Evolutionary conservation across 257 asterid genomes (phyloP).

Genomic region (Plectranthus barbatus): DNA sequence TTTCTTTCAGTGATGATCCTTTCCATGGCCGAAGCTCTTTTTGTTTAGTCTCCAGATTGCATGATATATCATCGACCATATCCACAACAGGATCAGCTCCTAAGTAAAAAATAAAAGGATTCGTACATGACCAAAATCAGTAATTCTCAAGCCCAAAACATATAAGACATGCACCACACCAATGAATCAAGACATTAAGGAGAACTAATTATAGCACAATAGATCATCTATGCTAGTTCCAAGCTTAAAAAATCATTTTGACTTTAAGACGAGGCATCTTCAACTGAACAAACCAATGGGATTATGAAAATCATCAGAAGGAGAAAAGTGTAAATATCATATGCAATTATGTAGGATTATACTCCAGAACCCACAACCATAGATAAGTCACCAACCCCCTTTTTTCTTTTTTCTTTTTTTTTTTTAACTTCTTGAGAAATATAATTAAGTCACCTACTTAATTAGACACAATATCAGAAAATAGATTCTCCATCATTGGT

Average conservation of each 20-base stretch:
- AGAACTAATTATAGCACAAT: neutral
- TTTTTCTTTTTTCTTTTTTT: too few relatives aligned
- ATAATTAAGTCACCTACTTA: too few relatives aligned
- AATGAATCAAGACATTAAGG: neutral
- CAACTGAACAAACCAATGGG: neutral
- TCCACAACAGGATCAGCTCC: conserved; percentile 42
- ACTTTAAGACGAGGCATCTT: neutral
- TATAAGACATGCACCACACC: neutral
- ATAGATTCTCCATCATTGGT: neutral
- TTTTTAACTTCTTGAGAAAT: too few relatives aligned
- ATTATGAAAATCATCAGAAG: neutral
- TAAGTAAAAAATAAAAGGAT: conserved; percentile 11
- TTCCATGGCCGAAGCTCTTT: conserved; percentile 16
- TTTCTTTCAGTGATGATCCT: conserved; percentile 28
- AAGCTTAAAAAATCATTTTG: neutral
- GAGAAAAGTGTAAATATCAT: neutral
- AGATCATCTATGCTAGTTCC: neutral
- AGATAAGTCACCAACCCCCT: neutral
- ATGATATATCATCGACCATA: conserved; percentile 19
- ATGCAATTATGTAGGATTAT: neutral
- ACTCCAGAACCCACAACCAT: neutral
- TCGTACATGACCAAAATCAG: neutral
- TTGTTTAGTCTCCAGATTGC: conserved; percentile 5
- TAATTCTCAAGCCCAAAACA: neutral
- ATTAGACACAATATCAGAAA: neutral